These are phyloP conservation scores for Dichotomocladium elegans DNA, from an alignment of 371 early-diverging fungal species.

Conservation along the genomic window DNA sequence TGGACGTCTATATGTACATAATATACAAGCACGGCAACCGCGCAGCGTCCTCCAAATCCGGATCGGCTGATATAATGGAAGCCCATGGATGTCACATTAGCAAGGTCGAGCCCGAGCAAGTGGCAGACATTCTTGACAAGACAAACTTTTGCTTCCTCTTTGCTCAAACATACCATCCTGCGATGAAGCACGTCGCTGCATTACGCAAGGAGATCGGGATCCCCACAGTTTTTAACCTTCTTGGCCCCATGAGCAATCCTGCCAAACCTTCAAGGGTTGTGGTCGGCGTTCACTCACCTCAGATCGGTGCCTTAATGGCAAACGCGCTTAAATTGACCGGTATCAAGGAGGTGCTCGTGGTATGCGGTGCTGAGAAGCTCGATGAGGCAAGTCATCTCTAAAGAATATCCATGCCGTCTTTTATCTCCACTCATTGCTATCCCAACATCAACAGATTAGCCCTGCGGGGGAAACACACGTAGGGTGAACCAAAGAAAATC, in stretches of 20 bases:
- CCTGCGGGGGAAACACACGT: conserved; percentile 73
- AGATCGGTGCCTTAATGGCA: conserved; percentile 80
- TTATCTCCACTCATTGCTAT: not conserved
- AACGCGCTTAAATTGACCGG: conserved; percentile 79
- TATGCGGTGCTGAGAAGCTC: conserved; percentile 75
- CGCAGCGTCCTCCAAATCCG: conserved; percentile 90
- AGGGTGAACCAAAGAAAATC: conserved; percentile 6
- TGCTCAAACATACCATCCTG: conserved; percentile 89
- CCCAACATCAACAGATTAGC: conserved; percentile 49
- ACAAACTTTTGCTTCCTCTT: conserved; percentile 91
- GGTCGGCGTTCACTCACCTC: conserved; percentile 83
- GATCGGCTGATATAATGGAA: conserved; percentile 93
- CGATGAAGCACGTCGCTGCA: conserved; percentile 80
- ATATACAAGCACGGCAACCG: conserved; percentile 84
- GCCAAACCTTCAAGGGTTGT: conserved; percentile 79
- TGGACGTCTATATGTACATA: not conserved
- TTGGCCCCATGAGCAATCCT: conserved; percentile 93
- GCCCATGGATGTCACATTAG: conserved; percentile 73
- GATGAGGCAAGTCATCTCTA: conserved; percentile 73
- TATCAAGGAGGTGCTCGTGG: conserved; percentile 79
- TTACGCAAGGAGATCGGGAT: conserved; percentile 87
- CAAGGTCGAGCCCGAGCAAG: conserved; percentile 60
- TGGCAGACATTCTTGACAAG: conserved; percentile 58
- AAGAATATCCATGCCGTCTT: too few relatives aligned
- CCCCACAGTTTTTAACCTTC: conserved; percentile 91